Evolutionary conservation across 1,284 basidiomycete genomes (phyloP), one percentile per base, ranked within the genome.

Genomic region (Inonotus hispidus): DNA sequence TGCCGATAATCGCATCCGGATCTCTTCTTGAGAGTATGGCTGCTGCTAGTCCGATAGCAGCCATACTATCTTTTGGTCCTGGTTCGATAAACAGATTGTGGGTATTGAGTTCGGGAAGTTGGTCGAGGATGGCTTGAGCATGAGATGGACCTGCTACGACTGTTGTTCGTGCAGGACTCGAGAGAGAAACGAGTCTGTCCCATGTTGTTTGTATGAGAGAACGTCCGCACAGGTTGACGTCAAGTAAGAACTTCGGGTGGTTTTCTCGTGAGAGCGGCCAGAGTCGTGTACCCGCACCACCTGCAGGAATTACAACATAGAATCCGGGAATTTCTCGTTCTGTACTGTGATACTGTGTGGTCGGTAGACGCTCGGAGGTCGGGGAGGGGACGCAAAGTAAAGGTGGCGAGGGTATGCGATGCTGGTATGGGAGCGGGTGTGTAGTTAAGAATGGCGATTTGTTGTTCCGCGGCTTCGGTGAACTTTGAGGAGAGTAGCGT

Each of bases 221-320:
- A 58, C 90, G 83, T 21, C 90, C 90, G 69, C 88, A 88, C 57
- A 92, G 76, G 21, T 90, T 91, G 39, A 92, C 80, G 71, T 92
- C 90, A 46, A 92, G 82, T 23, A 92, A 79, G 73, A 92, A 92
- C 72, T 92, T 92, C 38, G 90, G 90, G 67, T 91, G 87, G 21
- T 74, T 79, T 72, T 92, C 89, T 60, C 90, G 84, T 23, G 90
- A 92, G 25, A 92, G 81, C 21, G 90, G 90, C 90, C 90, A 92
- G 35, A 92, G 79, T 64, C 90, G 88, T 8, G 90, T 92, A 23
- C 90, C 90, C 41, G 90, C 90, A 55, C 90, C 90, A 66, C 90
- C 90, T 50, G 90, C 90, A 23, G 90, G 90, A 68, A 92, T 92
- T 56, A 92, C 90, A 39, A 91, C 90, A 73, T 90, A 92, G 71